These are phyloP conservation scores for Suaeda aralocaspica DNA, from an alignment of 148 eudicot genomes.

Conservation along the genomic window DNA sequence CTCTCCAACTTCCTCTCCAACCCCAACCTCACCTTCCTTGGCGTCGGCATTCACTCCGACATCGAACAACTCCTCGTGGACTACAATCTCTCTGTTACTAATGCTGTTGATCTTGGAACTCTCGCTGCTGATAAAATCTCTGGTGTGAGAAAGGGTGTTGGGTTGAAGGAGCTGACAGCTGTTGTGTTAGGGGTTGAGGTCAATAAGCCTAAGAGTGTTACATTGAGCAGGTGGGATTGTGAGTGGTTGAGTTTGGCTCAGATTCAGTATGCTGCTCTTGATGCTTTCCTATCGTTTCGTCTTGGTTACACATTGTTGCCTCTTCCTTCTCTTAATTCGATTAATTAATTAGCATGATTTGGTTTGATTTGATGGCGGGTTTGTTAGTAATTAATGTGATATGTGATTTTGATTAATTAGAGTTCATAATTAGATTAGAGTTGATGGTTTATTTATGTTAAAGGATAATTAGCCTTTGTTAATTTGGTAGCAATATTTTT, in stretches of 20 bases:
- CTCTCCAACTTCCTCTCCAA: slow-evolving; percentile 28
- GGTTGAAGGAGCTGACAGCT: slow-evolving; percentile 40
- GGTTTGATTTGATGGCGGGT: too few species aligned
- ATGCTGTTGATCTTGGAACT: slow-evolving; percentile 7
- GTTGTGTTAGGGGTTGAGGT: slow-evolving; percentile 40
- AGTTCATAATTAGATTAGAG: too few species aligned
- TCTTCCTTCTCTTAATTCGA: too few species aligned
- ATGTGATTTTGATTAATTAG: too few species aligned
- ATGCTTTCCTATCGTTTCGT: too few species aligned
- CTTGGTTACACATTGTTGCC: too few species aligned
- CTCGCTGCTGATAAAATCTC: not conserved
- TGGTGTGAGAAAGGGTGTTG: slow-evolving; percentile 16
- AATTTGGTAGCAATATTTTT: too few species aligned
- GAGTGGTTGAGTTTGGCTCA: slow-evolving; percentile 33
- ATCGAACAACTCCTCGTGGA: slow-evolving; percentile 35
- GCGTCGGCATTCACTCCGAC: slow-evolving; percentile 38
- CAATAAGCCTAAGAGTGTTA: slow-evolving; percentile 42
- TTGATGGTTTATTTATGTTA: too few species aligned
- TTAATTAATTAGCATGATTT: too few species aligned
- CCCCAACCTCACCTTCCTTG: slow-evolving; percentile 27
- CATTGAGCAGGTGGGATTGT: slow-evolving; percentile 54
- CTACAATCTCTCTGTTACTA: slow-evolving; percentile 20
- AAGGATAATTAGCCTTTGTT: too few species aligned
- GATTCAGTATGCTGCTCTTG: slow-evolving; percentile 50
- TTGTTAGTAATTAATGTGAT: too few species aligned